These are phyloP conservation scores for Globisporangium nodosum DNA, from an alignment of 352 stramenopile genomes.

Conservation along the genomic window DNA sequence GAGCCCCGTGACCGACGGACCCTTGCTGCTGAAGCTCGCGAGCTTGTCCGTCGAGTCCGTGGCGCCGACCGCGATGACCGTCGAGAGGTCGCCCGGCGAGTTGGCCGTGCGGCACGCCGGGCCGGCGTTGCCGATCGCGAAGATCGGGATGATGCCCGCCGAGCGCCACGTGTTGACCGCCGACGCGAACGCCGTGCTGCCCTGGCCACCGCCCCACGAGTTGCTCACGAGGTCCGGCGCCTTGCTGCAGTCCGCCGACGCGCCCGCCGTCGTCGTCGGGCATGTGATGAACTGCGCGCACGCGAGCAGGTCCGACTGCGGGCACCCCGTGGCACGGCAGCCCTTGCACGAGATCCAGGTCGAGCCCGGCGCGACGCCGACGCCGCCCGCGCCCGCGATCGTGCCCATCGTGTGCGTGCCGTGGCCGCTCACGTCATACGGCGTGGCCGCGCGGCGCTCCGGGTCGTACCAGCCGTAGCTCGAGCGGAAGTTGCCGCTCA, in stretches of 20 bases:
- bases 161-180: conserved; percentile 18
- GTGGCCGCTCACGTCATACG: conserved; percentile 17
- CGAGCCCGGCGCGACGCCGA: conserved; percentile 28
- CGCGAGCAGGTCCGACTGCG: conserved; percentile 15
- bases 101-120: conserved; percentile 15
- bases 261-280: conserved; percentile 17
- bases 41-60: conserved; percentile 16
- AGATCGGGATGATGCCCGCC: conserved; percentile 27
- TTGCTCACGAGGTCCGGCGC: conserved; percentile 32
- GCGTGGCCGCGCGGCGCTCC: not conserved
- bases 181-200: conserved; percentile 9
- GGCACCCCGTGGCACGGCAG: conserved; percentile 10
- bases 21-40: conserved; percentile 22
- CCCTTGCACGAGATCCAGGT: conserved; percentile 30
- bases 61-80: conserved; percentile 24
- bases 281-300: conserved; percentile 39
- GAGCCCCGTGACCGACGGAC: conserved; percentile 9
- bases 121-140: conserved; percentile 24
- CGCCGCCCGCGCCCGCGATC: conserved; percentile 7
- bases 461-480: conserved; percentile 6
- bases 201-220: conserved; percentile 23
- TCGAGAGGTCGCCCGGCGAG: conserved; percentile 17
- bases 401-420: conserved; percentile 14
- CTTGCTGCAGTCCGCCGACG: conserved; percentile 22
- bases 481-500: conserved; percentile 1